Evolutionary conservation across 768 basidiomycete species (phyloP).

Genomic region (Psilocybe sp.): DNA sequence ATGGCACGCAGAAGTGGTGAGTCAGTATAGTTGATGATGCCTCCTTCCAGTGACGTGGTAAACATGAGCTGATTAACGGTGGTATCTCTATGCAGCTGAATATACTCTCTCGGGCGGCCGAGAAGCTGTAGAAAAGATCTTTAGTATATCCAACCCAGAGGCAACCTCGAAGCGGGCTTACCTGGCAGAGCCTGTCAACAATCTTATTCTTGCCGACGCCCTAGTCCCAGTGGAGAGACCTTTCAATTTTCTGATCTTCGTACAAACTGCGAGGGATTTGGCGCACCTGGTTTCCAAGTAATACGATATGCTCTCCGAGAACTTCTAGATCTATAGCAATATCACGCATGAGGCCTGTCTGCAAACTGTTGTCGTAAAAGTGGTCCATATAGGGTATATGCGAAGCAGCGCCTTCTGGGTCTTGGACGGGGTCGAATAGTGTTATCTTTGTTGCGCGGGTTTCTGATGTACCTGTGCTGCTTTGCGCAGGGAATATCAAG

Average conservation of each 20-base stretch:
- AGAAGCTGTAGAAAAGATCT: slow-evolving; percentile 40
- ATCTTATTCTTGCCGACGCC: slow-evolving; percentile 75
- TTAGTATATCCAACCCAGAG: background rate
- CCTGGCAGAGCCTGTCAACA: slow-evolving; percentile 61
- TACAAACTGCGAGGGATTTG: background rate
- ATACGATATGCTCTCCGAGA: slow-evolving; percentile 59
- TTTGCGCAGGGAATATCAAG: slow-evolving; percentile 47
- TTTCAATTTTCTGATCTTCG: background rate
- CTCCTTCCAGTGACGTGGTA: slow-evolving; percentile 56
- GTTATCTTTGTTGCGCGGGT: slow-evolving; percentile 38
- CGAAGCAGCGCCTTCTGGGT: slow-evolving; percentile 52
- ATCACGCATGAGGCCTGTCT: slow-evolving; percentile 66
- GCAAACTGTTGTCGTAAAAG: slow-evolving; percentile 69
- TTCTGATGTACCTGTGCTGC: slow-evolving; percentile 25
- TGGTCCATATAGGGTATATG: slow-evolving; percentile 68
- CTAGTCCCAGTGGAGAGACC: slow-evolving; percentile 19
- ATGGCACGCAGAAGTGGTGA: slow-evolving; percentile 68
- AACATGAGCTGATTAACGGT: slow-evolving; percentile 73
- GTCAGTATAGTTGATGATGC: slow-evolving; percentile 58
- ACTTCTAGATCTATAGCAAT: slow-evolving; percentile 61
- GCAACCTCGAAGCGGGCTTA: slow-evolving; percentile 14
- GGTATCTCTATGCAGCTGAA: slow-evolving; percentile 68
- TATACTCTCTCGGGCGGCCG: slow-evolving; percentile 62
- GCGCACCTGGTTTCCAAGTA: slow-evolving; percentile 64
- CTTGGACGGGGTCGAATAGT: slow-evolving; percentile 44